Base-by-base conservation (phyloP, 805 yeast species). In the Ogataea dorogensis region DNA sequence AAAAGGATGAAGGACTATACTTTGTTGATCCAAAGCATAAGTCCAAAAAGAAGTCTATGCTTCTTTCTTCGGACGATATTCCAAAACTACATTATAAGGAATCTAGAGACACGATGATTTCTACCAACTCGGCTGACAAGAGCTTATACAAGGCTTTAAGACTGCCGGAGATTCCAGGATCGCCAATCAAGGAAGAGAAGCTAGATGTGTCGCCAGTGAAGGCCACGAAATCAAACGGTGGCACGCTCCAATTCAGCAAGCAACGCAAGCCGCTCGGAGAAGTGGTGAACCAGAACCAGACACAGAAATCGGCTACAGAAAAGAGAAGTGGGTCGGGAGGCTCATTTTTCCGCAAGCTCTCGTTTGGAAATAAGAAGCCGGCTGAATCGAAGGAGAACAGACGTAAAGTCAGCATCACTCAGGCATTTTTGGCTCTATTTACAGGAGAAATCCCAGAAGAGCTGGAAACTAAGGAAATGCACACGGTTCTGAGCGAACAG, bases 341-440 rank as follows among this genome's bases (percentile, higher is more conserved):
- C 14, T 57, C 59, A 8, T 57, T 63, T 39, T 73, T 75, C 59
- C 56, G 79, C 37, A 75, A 74, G 48, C 50, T 75, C 22, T 71
- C 77, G 7, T 70, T 75, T 67, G 76, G 77, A 18, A 47, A 65
- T 11, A 69, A 63, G 48, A 67, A 67, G 54, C 24, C 23, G 27
- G 22, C 28, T 22, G 38, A 17, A 16, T 11, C 32, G 28, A 35
- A 33, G 24, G 49, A 43, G 8, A 26, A 16, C 19, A 39, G 38
- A 28, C 44, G 56, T 36, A 53, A 52, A 27, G 43, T 44, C 4
- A 51, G 56, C 2, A 31, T 52, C 6, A 50, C 51, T 6, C 55
- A 47, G 41, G 67, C 47, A 46, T 68, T 60, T 58, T 67, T 56
- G 56, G 68, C 50, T 54, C 65, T 75, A 26, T 68, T 71, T 27